Percentiles rank a stretch among this genome's conserved stretches.
phyloP scores from a whole-genome alignment of 1,284 basidiomycete species.

The Apiotrichum brassicae region DNA sequence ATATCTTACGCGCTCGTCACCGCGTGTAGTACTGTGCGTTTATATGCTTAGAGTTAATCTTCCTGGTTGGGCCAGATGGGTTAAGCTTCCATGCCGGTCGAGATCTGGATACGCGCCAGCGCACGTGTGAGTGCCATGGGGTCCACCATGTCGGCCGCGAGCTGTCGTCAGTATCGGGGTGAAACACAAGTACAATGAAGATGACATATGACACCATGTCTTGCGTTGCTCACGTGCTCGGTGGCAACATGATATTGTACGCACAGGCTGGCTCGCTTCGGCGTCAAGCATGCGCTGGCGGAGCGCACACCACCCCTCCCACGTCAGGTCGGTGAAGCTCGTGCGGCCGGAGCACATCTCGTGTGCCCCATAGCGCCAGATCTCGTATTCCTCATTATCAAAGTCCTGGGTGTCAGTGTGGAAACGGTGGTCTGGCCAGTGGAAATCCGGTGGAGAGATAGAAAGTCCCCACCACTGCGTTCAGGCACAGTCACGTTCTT shows the following conservation, averaged over 20 bases:
- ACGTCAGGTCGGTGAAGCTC: constrained; percentile 7
- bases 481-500: too few species aligned
- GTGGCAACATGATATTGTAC: background rate
- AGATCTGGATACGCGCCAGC: constrained; percentile 2
- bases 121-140: constrained; percentile 3
- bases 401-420: constrained; percentile 6
- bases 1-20: too few species aligned
- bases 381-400: constrained; percentile 10
- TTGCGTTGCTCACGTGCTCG: background rate
- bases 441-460: too few species aligned
- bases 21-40: too few species aligned
- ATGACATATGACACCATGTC: background rate
- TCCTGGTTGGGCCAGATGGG: too few species aligned
- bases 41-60: too few species aligned
- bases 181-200: background rate
- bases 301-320: constrained; percentile 11
- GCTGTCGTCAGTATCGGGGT: background rate
- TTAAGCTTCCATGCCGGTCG: background rate
- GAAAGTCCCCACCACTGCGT: too few species aligned
- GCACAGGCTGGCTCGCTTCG: background rate
- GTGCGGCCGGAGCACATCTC: constrained; percentile 8
- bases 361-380: constrained; percentile 8
- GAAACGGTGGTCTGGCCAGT: too few species aligned
- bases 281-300: constrained; percentile 5
- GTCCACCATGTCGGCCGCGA: constrained; percentile 2